Conservation (phyloP, 176 grass and related monocot genomes). For the Phoenix dactylifera region DNA sequence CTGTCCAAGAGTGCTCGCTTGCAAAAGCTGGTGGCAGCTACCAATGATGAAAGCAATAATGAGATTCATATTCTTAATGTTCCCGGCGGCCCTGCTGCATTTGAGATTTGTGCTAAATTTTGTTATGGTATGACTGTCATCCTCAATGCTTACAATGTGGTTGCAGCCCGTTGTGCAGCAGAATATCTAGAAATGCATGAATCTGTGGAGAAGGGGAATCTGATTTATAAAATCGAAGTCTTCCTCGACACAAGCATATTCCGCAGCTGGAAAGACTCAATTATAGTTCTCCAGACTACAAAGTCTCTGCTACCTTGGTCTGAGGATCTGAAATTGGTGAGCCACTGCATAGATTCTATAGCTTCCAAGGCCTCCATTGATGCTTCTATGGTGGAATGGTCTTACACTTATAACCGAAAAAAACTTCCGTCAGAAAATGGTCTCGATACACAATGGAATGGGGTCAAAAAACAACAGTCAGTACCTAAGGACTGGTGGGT, state of each 20-base stretch:
- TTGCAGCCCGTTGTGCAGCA: constrained; percentile 66
- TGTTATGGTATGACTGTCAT: constrained; percentile 76
- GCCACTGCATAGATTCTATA: constrained; percentile 86
- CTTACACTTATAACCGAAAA: constrained; percentile 78
- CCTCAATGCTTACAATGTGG: constrained; percentile 92
- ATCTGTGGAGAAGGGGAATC: constrained; percentile 82
- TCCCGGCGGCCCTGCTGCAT: constrained; percentile 76
- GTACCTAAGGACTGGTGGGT: constrained; percentile 98
- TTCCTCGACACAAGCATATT: constrained; percentile 85
- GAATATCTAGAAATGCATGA: constrained; percentile 96
- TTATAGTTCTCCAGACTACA: constrained; percentile 88
- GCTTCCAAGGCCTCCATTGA: constrained; percentile 71
- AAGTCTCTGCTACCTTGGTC: constrained; percentile 78
- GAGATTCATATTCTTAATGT: constrained; percentile 74
- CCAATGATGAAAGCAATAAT: constrained; percentile 38
- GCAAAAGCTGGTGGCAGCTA: constrained; percentile 65
- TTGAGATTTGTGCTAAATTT: constrained; percentile 96
- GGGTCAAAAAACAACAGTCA: constrained; percentile 47
- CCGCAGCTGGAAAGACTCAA: constrained; percentile 86
- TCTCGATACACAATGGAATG: constrained; percentile 51
- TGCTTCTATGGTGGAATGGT: constrained; percentile 86
- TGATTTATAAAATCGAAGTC: constrained; percentile 90
- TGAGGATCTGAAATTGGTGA: constrained; percentile 86
- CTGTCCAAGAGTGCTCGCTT: constrained; percentile 74
- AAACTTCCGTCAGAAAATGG: constrained; percentile 67